Percentiles rank a stretch among this genome's conserved stretches.
Conservation (phyloP, 2,329 filamentous ascomycete genomes). For the Fusarium torulosum region DNA sequence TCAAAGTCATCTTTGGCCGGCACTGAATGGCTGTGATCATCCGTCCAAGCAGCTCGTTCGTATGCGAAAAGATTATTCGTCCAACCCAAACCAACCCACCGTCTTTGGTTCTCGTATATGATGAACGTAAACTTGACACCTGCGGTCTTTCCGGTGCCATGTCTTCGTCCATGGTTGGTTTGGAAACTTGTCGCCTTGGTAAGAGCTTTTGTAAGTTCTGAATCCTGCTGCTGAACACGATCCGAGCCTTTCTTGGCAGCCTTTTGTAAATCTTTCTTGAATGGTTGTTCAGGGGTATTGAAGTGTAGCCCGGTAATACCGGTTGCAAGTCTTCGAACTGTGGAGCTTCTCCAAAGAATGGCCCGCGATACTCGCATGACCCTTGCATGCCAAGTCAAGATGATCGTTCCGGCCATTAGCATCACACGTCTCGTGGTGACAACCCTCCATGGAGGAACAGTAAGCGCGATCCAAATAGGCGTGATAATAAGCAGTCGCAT, state of each 20-base stretch:
- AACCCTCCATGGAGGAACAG: conserved; percentile 83
- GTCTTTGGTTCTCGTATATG: conserved; percentile 93
- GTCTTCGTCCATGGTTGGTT: conserved; percentile 45
- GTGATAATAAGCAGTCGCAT: conserved; percentile 89
- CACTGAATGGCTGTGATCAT: conserved; percentile 89
- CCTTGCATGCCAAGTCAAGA: conserved; percentile 91
- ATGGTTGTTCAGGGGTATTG: conserved; percentile 60
- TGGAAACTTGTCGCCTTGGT: conserved; percentile 47
- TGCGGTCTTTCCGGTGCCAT: conserved; percentile 68
- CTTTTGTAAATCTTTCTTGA: conserved; percentile 46
- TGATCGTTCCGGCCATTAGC: conserved; percentile 86
- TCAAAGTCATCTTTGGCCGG: conserved; percentile 78
- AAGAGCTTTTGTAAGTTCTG: conserved; percentile 62
- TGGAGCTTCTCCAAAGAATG: conserved; percentile 89
- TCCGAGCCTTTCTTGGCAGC: conserved; percentile 42
- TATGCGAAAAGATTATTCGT: conserved; percentile 91
- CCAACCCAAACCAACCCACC: conserved; percentile 96
- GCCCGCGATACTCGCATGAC: conserved; percentile 86
- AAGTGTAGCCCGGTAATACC: conserved; percentile 86
- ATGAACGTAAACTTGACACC: conserved; percentile 97
- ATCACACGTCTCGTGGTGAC: conserved; percentile 88
- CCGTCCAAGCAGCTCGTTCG: conserved; percentile 91
- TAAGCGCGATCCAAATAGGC: conserved; percentile 87
- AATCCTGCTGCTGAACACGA: conserved; percentile 50
- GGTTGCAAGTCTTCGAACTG: conserved; percentile 75